Conservation (phyloP, 257 asterid genomes). For the Lithospermum erythrorhizon region DNA sequence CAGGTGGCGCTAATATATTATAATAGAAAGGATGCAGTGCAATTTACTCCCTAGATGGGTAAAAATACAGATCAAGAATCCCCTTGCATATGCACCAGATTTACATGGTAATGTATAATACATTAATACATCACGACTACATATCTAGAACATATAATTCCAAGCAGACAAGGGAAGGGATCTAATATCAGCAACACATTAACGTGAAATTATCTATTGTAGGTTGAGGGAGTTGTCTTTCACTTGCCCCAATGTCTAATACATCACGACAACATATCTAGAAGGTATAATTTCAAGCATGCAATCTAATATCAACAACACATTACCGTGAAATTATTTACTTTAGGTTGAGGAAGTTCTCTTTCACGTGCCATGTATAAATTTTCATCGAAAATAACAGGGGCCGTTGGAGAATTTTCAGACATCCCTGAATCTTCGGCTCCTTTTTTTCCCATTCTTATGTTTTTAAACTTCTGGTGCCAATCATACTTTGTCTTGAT, state of each 20-base stretch:
- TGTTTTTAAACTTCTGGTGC: constrained; percentile 69
- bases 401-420: constrained; percentile 70
- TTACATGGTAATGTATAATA: neutral
- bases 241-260: constrained; percentile 21
- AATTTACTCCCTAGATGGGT: too few relatives aligned
- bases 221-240: constrained; percentile 42
- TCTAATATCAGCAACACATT: neutral
- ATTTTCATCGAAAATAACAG: constrained; percentile 78
- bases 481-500: constrained; percentile 77
- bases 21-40: too few relatives aligned
- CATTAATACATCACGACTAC: neutral
- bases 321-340: constrained; percentile 5
- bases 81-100: too few relatives aligned
- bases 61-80: too few relatives aligned
- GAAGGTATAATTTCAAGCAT: neutral
- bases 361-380: constrained; percentile 53
- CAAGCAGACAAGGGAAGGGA: neutral
- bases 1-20: neutral
- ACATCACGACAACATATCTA: neutral
- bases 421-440: constrained; percentile 44
- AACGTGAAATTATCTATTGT: constrained; percentile 22
- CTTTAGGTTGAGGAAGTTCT: constrained; percentile 46
- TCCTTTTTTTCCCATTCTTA: constrained; percentile 64
- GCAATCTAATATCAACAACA: neutral
- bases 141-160: neutral